Conservation (phyloP, 2,329 filamentous ascomycete genomes). For the Neonectria hederae region DNA sequence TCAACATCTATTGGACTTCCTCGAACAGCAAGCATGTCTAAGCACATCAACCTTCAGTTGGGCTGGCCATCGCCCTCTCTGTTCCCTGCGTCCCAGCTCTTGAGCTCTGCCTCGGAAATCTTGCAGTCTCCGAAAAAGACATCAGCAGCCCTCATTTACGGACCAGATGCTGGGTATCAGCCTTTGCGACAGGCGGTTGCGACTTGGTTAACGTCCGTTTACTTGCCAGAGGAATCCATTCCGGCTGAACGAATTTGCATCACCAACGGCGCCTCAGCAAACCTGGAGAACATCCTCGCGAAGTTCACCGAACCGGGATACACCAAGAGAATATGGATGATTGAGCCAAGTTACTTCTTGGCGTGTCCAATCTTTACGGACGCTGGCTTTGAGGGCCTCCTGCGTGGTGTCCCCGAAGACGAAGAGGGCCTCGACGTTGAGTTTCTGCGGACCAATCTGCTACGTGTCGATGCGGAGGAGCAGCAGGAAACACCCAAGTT, state of each 20-base stretch:
- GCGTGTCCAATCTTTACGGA: constrained; percentile 71
- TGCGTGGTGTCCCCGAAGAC: constrained; percentile 69
- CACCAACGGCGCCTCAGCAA: constrained; percentile 26
- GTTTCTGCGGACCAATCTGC: constrained; percentile 16
- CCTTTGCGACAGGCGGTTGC: constrained; percentile 28
- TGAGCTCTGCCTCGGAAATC: neutral
- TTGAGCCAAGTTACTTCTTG: constrained; percentile 70
- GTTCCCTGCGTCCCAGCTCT: neutral
- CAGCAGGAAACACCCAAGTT: neutral
- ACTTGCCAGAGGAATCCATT: neutral
- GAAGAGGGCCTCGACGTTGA: constrained; percentile 44
- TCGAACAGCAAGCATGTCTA: neutral
- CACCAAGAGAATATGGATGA: constrained; percentile 69
- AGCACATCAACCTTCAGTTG: constrained; percentile 14
- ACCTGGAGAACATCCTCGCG: constrained; percentile 21
- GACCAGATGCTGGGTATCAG: constrained; percentile 25
- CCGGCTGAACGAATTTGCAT: constrained; percentile 22
- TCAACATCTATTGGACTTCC: neutral
- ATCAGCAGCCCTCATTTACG: constrained; percentile 24
- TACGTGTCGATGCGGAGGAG: neutral
- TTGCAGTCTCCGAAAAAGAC: constrained; percentile 12
- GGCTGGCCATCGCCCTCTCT: constrained; percentile 12
- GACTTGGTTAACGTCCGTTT: constrained; percentile 20
- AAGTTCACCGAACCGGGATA: constrained; percentile 68
- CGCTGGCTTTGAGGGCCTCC: constrained; percentile 62